Conservation (phyloP, 495 filamentous ascomycete genomes). For the Podospora conica region DNA sequence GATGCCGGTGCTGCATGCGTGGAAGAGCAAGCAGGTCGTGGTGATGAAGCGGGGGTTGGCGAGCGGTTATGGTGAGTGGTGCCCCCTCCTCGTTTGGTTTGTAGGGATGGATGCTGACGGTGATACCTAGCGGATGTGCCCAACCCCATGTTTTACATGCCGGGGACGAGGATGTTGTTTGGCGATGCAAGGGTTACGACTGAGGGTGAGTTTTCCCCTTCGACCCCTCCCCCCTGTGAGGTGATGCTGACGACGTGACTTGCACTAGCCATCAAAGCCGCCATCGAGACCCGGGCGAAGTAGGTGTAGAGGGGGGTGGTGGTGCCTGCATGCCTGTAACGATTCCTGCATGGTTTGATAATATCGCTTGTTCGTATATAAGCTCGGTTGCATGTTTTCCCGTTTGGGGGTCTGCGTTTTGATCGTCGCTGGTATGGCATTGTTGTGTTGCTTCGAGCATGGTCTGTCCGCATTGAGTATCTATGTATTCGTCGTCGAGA, state of each 20-base stretch:
- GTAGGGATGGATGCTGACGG: background rate
- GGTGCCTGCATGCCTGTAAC: background rate
- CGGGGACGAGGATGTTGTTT: constrained; percentile 76
- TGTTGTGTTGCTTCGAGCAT: background rate
- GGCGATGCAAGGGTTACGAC: constrained; percentile 76
- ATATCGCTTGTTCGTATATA: background rate
- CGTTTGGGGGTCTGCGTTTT: background rate
- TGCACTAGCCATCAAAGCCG: constrained; percentile 46
- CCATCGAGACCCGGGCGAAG: constrained; percentile 42
- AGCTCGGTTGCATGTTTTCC: background rate
- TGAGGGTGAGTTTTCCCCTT: constrained; percentile 48
- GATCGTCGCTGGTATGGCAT: background rate
- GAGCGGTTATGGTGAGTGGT: constrained; percentile 62
- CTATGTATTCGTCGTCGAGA: too few relatives aligned
- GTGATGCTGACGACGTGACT: constrained; percentile 4
- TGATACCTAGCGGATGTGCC: constrained; percentile 61
- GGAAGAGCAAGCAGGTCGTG: constrained; percentile 84
- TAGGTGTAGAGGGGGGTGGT: background rate
- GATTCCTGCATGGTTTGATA: background rate
- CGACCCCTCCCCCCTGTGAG: background rate
- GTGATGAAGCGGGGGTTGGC: constrained; percentile 83
- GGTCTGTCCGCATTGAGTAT: too few relatives aligned
- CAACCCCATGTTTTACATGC: constrained; percentile 86
- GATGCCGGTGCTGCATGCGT: constrained; percentile 80
- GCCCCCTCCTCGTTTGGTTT: background rate